Evolutionary conservation across 78 protist genomes (phyloP), one percentile per base, ranked within the genome.

Genomic region (Dictyostelium purpureum): DNA sequence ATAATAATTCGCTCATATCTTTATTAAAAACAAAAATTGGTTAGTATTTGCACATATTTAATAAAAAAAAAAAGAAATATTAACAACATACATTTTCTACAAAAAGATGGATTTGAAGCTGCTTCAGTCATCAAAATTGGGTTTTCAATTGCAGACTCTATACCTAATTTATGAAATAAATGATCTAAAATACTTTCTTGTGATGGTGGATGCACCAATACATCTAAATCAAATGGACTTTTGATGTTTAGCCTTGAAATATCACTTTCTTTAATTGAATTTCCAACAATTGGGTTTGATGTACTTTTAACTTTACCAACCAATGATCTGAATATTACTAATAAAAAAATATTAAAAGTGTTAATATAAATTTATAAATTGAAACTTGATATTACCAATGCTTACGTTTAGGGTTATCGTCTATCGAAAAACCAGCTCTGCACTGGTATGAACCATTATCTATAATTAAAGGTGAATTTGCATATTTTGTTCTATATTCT

Each of bases 1-100:
- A 90, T 42, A 90, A 51, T 49, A 90, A 47, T 79, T 90, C 94
- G 19, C 87, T 81, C 70, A 52, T 90, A 42, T 79, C 94, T 88
- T 14, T 40, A 57, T 37, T 54, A 18, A 24, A 4, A 40, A 24
- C 6, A 40, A 24, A 77, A 47, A 3, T 2, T 2, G 12, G 12
- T 47, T 47, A 47, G 52, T 47, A 47, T 47, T 6, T 7, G 1
- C 14, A 31, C 24, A 75, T 38, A 9, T 73, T 73, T 40, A 31
- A 61, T 11, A 6, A 61, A 12, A 61, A 31, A 12, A 61, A 61
- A 12, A 61, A 33, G 37, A 33, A 63, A 5, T 11, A 21, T 10
- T 11, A 18, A 24, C 9, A 21, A 31, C 74, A 38, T 81, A 90
- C 94, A 81, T 81, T 90, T 90, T 67, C 94, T 63, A 81, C 94